Evolutionary conservation across 2,329 filamentous ascomycete species (phyloP).

Genomic region (Verticillium nubilum): DNA sequence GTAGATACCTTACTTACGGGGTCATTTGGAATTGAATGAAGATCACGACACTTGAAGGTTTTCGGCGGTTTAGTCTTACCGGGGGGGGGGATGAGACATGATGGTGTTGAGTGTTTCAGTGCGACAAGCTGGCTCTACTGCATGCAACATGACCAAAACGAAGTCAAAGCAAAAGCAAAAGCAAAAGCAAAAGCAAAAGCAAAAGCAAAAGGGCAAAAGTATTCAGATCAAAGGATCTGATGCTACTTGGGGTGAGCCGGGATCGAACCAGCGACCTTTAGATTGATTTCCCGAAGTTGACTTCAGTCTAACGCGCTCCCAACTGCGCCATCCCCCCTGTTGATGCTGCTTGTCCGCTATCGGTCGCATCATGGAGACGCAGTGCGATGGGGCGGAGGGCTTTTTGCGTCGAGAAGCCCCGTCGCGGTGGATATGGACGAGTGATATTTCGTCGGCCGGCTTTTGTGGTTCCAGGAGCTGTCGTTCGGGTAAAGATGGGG

Average conservation of each 20-base stretch:
- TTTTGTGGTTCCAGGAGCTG: background rate
- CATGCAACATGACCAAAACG: no score
- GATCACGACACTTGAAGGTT: no score
- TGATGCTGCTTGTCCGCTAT: background rate
- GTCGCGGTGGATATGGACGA: background rate
- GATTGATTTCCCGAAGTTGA: background rate
- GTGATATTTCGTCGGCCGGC: background rate
- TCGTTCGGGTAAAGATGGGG: background rate
- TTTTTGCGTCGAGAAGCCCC: background rate
- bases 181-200: background rate
- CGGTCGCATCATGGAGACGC: background rate
- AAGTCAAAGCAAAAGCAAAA: no score
- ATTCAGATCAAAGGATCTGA: background rate
- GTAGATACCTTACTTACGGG: no score
- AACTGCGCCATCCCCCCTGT: background rate
- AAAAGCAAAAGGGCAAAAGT: background rate
- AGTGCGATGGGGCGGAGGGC: background rate
- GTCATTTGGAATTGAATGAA: no score
- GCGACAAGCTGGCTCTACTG: no score
- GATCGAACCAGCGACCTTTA: background rate
- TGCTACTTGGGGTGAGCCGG: background rate
- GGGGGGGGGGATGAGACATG: no score
- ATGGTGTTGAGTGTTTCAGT: no score
- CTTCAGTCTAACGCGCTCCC: background rate
- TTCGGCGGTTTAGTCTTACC: no score